Base-by-base conservation (phyloP, 768 basidiomycete genomes). In the Gymnopilus junonius region DNA sequence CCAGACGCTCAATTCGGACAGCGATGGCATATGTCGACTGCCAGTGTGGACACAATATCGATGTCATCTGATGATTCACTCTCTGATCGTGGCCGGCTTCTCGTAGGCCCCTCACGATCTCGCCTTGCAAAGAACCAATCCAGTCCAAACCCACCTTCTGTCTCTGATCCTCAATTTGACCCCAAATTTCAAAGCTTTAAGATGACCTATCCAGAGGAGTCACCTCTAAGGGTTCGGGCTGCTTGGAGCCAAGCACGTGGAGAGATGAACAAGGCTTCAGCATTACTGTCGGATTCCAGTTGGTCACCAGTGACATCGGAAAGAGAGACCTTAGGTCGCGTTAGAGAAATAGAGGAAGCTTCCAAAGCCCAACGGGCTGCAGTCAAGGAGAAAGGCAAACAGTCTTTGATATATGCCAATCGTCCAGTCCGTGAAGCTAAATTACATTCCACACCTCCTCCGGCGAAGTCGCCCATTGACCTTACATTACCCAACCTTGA, bases 331-430 rank as follows among this genome's bases (percentile, higher is more conserved):
- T 77, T 82, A 4, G 91, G 91, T 31, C 81, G 89, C 46, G 88
- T 92, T 32, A 85, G 82, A 62, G 91, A 91, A 71, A 72, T 92
- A 25, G 90, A 92, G 39, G 89, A 92, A 64, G 90, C 87, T n/a
- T 83, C 80, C 40, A 87, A 86, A 67, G 90, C 88, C 1, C 85
- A 81, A 65, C 82, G 88, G 63, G 85, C 82, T 20, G 87, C 89
- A 34, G 81, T 80, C 61, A 88, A 82, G 71, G 91, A 92, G 76
- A 88, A 91, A 74, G 91, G 88, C 21, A 93, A 90, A 74, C 89
- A 86, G 70, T 93, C 92, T n/a, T 82, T 87, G 73, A 94, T 94
- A 54, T 93, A 93, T 67, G 88, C 89, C 42, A 90, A 89, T 65
- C 84, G 90, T 59, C 74, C 81, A 39, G 75, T 77, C 29, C 76